Base-by-base conservation (phyloP, 140 eudicot genomes). In the Flaveria floridana region DNA sequence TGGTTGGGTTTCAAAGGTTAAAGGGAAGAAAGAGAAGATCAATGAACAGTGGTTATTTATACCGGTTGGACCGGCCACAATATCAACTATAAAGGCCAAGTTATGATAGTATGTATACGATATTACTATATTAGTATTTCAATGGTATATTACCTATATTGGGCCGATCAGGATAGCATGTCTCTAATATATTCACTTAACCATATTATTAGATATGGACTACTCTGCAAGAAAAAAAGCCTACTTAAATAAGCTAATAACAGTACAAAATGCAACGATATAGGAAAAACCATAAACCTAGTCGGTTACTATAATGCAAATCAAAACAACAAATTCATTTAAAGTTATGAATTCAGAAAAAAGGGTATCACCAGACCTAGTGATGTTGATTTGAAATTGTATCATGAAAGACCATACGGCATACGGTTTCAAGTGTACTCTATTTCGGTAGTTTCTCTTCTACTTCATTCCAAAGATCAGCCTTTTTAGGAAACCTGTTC, bases 401-500 rank as follows among this genome's bases (percentile, higher is more conserved):
- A 73, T 25, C 66, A 65, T 73, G 63, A 72, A 79, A 65, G 50
- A 37, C 26, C 50, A 37, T 65, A 37, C 3, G 0, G 13, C 48
- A 11, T 65, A 39, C 16, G 19, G 14, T 65, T 15, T 46, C 64
- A 12, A 20, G 46, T 30, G 25, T 30, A 64, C 61, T 69, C 85
- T 92, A 84, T 73, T 84, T 79, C 1, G 93, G 72, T 82, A 94
- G 85, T 6, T 84, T 84, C 84, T 88, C 94, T 81, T 90, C 97
- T 73, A 86, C 79, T 78, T 88, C 96, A 69, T 53, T 84, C 99
- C 99, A 94, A 9, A 37, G 39, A 67, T 88, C 94, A 77, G 81
- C 84, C 28, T 76, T 77, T 21, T 72, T 82, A 0, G 93, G 84
- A 78, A 90, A 90, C 71, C 72, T 90, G 84, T 88, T 89, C 82